Evolutionary conservation across 208 protist genomes (phyloP), one percentile per base, ranked within the genome.

Genomic region (Leishmania arabica): DNA sequence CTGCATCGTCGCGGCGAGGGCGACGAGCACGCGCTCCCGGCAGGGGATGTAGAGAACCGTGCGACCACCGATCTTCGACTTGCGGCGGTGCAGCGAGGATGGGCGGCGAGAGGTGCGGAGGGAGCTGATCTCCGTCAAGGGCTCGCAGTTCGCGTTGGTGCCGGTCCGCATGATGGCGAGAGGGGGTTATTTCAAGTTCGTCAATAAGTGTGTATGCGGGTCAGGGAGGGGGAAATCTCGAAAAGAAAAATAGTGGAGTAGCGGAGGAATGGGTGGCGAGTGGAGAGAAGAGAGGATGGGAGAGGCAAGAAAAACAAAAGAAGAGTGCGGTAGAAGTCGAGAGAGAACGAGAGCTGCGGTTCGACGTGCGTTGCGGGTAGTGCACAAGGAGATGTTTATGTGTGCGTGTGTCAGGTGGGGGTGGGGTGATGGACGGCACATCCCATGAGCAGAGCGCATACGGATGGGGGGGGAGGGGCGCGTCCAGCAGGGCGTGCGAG

Each of bases 81-180:
- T 83, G 79, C 79, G 79, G 72, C 79, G 79, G 64, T 83, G 73
- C 71, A 83, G 54, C 47, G 74, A 78, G 73, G 79, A 83, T 9
- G 79, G 56, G 64, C 79, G 79, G 60, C 72, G 79, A 19, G 79
- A 83, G n/a, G 79, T 62, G 69, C 65, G 79, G 27, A 83, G 15
- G 47, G 79, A 83, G 45, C 49, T 65, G 34, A 53, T 47, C 73
- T 83, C 79, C 62, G 79, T 45, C n/a, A 81, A 40, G 24, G 78
- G 70, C 78, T 81, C 78, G 70, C 27, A 40, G 69, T 54, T 60
- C 42, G 5, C 34, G 70, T 77, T 45, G 42, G 24, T 51, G 19
- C 34, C 51, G 5, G 11, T 34, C 47, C 27, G 78, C 78, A 77
- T 81, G 37, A 11, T 34, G 37, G 58, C 24, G 53, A 56, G 17